phyloP scores from a whole-genome alignment of 2,329 filamentous ascomycete species.

The Xylaria sp. region DNA sequence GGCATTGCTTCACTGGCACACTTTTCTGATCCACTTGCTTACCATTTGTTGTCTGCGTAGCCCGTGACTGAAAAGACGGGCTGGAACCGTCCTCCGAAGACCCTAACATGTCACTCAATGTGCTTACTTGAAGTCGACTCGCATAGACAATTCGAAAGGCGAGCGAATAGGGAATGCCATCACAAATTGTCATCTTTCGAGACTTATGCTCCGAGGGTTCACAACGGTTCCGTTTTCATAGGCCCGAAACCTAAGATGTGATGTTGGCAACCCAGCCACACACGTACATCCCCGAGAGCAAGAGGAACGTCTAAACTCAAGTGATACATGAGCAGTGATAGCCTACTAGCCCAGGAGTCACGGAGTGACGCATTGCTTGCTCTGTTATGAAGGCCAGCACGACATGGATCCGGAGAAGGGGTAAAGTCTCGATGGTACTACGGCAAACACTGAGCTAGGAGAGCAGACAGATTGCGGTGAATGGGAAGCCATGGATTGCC shows the following conservation, averaged over 20 bases:
- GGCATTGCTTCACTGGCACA: constrained; percentile 19
- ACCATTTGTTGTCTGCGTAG: constrained; percentile 13
- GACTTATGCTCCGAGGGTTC: constrained; percentile 7
- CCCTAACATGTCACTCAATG: constrained; percentile 13
- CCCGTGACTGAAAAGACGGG: constrained; percentile 11
- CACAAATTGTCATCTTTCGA: constrained; percentile 18
- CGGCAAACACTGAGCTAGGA: constrained; percentile 6
- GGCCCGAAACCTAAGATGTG: not conserved
- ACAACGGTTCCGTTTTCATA: constrained; percentile 4
- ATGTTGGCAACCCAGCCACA: constrained; percentile 7
- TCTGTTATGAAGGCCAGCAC: not conserved
- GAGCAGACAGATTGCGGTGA: constrained; percentile 10
- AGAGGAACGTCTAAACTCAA: not conserved
- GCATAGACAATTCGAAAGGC: constrained; percentile 15
- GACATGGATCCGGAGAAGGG: not conserved
- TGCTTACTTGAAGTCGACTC: constrained; percentile 15
- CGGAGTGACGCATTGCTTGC: not conserved
- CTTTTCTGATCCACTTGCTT: constrained; percentile 18
- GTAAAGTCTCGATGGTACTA: constrained; percentile 11
- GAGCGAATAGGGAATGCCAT: constrained; percentile 22
- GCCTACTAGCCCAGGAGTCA: constrained; percentile 4
- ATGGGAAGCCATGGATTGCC: constrained; percentile 14
- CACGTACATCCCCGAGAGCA: constrained; percentile 5
- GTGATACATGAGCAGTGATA: not conserved
- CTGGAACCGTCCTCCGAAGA: constrained; percentile 13